phyloP scores from a whole-genome alignment of 495 filamentous ascomycete species.

The Ascodesmis nigricans region DNA sequence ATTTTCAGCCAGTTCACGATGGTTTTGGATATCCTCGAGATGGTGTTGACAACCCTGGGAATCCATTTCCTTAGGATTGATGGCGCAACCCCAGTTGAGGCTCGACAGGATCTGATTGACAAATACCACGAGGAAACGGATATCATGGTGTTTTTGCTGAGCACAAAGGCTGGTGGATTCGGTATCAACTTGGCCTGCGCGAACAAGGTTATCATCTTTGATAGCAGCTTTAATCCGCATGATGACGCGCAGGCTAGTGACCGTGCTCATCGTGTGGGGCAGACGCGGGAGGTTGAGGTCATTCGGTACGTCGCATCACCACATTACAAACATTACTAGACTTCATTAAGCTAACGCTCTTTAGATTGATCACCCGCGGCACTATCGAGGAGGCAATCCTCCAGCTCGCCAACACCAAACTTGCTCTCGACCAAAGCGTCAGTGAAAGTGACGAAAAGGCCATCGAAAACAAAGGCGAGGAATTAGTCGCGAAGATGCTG shows the following conservation, averaged over 20 bases:
- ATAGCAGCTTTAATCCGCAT: slow-evolving; percentile 87
- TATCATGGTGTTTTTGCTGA: slow-evolving; percentile 80
- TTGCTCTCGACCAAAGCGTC: slow-evolving; percentile 76
- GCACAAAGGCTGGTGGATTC: slow-evolving; percentile 79
- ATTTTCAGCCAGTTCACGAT: slow-evolving; percentile 86
- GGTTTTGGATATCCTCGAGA: slow-evolving; percentile 72
- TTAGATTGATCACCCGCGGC: slow-evolving; percentile 51
- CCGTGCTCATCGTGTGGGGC: slow-evolving; percentile 82
- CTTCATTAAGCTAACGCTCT: slow-evolving; percentile 4
- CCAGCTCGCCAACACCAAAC: slow-evolving; percentile 69
- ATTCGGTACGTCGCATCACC: slow-evolving; percentile 19
- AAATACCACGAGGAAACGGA: slow-evolving; percentile 51
- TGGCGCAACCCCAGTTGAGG: slow-evolving; percentile 59
- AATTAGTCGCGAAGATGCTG: slow-evolving; percentile 45
- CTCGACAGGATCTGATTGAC: slow-evolving; percentile 70
- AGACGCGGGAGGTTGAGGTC: slow-evolving; percentile 73
- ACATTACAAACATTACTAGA: not conserved
- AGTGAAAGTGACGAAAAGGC: slow-evolving; percentile 26
- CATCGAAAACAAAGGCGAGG: slow-evolving; percentile 34
- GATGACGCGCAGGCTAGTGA: slow-evolving; percentile 94
- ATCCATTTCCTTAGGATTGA: slow-evolving; percentile 65
- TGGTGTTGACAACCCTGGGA: slow-evolving; percentile 49
- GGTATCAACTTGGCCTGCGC: slow-evolving; percentile 88
- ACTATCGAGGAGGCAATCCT: slow-evolving; percentile 91
- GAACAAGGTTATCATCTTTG: slow-evolving; percentile 95